These are phyloP conservation scores for Candida oleophila DNA, from an alignment of 805 yeast genomes.

Conservation along the genomic window DNA sequence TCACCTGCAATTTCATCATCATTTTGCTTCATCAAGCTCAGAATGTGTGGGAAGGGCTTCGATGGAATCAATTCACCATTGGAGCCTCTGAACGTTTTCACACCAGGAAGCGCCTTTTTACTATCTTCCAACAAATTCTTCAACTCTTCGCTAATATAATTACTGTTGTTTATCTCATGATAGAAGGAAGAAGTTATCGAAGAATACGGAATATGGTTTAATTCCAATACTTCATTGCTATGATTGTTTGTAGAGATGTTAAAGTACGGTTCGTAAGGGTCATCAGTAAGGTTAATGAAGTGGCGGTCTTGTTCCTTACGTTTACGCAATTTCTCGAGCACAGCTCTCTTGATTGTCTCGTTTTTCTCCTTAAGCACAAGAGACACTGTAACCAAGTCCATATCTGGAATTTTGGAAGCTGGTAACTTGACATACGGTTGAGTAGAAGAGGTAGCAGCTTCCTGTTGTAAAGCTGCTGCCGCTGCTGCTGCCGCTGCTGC, in stretches of 20 bases:
- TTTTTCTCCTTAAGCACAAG: slow-evolving; percentile 72
- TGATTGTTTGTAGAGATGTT: slow-evolving; percentile 59
- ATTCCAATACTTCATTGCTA: slow-evolving; percentile 43
- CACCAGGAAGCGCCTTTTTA: slow-evolving; percentile 44
- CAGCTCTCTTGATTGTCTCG: slow-evolving; percentile 76
- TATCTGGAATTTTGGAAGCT: slow-evolving; percentile 88
- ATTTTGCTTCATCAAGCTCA: slow-evolving; percentile 27
- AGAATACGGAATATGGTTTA: slow-evolving; percentile 73
- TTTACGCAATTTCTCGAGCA: slow-evolving; percentile 75
- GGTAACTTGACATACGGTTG: slow-evolving; percentile 88
- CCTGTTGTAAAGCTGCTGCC: slow-evolving; percentile 9
- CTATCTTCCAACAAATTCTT: slow-evolving; percentile 44
- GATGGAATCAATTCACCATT: slow-evolving; percentile 51
- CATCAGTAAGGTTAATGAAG: slow-evolving; percentile 84
- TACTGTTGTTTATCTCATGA: slow-evolving; percentile 63
- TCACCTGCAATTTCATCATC: slow-evolving; percentile 12
- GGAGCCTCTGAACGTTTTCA: slow-evolving; percentile 46
- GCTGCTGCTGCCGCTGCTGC: slow-evolving; percentile 11
- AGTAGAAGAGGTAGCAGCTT: slow-evolving; percentile 30
- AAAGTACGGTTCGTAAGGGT: slow-evolving; percentile 78
- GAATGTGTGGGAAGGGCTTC: slow-evolving; percentile 48
- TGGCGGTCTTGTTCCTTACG: slow-evolving; percentile 69
- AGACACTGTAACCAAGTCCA: slow-evolving; percentile 82
- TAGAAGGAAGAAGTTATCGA: slow-evolving; percentile 67
- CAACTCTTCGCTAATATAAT: slow-evolving; percentile 44